Evolutionary conservation across 495 filamentous ascomycete species (phyloP).

Genomic region (Hypomontagnella monticulosa): DNA sequence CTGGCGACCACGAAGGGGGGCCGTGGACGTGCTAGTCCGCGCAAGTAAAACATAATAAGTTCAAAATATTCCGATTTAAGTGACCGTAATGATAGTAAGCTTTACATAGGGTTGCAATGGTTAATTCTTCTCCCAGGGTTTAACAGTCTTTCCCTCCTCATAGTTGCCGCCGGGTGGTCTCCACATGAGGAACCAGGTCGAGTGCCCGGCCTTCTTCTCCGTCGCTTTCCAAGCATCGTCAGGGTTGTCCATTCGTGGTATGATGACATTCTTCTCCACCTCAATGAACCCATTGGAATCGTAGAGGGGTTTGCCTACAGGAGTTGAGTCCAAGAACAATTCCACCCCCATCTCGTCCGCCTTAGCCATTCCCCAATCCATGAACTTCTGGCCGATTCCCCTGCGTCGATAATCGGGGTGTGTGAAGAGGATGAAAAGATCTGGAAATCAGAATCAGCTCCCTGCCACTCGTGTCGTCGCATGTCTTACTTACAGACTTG

Average conservation of each 20-base stretch:
- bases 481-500: conserved; percentile 45
- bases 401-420: conserved; percentile 44
- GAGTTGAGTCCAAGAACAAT: conserved; percentile 47
- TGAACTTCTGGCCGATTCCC: conserved; percentile 49
- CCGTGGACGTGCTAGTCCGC: too few relatives aligned
- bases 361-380: conserved; percentile 49
- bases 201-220: conserved; percentile 40
- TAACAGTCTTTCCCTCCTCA: conserved; percentile 33
- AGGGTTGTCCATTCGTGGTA: conserved; percentile 39
- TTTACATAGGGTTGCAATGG: too few relatives aligned
- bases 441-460: conserved; percentile 13
- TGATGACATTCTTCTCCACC: conserved; percentile 35
- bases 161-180: conserved; percentile 46
- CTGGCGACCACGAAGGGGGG: too few relatives aligned
- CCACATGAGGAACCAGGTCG: conserved; percentile 45
- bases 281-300: conserved; percentile 46
- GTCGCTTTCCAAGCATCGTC: conserved; percentile 47
- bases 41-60: too few relatives aligned
- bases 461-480: neutral
- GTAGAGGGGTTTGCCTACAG: conserved; percentile 44
- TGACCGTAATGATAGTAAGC: too few relatives aligned
- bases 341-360: conserved; percentile 50
- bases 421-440: conserved; percentile 45
- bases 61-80: too few relatives aligned
- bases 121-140: conserved; percentile 37